Evolutionary conservation across 345 rosid species (phyloP).

Genomic region (Dovyalis caffra): DNA sequence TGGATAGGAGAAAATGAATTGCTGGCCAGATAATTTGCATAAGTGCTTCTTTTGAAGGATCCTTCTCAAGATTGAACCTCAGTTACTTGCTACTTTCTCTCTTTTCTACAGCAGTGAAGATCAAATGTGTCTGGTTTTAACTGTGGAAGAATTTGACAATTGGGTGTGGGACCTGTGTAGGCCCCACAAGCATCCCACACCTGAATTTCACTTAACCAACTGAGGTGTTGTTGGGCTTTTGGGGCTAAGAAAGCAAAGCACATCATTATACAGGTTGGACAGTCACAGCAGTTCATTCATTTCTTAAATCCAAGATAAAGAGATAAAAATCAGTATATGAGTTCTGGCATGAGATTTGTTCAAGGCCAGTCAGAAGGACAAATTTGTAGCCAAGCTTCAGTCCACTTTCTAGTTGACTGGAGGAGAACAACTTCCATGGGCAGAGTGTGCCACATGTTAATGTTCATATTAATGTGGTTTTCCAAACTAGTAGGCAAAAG

Average conservation of each 20-base stretch:
- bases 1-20: conserved; percentile 1
- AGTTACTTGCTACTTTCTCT: not conserved
- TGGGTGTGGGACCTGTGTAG: not conserved
- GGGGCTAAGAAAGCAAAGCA: not conserved
- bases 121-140: not conserved
- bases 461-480: not conserved
- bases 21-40: not conserved
- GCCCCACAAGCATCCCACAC: not conserved
- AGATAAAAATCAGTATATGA: not conserved
- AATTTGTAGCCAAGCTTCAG: not conserved
- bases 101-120: not conserved
- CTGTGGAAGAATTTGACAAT: not conserved
- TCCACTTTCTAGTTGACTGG: not conserved
- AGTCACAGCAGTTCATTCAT: not conserved
- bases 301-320: not conserved
- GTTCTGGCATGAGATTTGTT: not conserved
- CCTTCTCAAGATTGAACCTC: not conserved
- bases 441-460: not conserved
- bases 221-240: not conserved
- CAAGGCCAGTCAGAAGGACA: not conserved
- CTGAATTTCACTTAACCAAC: not conserved
- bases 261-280: not conserved
- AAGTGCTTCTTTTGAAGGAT: not conserved
- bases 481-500: not conserved
- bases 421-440: not conserved